Conservation (phyloP, 2,329 filamentous ascomycete genomes). For the Fusarium camptoceras region DNA sequence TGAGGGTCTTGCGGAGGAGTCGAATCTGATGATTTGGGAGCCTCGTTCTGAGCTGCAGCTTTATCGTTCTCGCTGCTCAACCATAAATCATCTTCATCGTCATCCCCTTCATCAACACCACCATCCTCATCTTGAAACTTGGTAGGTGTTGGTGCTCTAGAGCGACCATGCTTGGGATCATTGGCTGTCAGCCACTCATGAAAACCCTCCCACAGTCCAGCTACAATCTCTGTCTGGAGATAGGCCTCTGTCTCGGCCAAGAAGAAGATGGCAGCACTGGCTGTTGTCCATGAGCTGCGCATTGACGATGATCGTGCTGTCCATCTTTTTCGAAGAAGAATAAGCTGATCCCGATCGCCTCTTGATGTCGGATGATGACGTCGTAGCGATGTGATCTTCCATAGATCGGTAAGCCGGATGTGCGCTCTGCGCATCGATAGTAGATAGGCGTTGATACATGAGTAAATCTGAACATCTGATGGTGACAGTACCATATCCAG, state of each 20-base stretch:
- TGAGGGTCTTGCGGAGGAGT: slow-evolving; percentile 78
- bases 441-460: slow-evolving; percentile 87
- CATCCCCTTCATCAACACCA: slow-evolving; percentile 14
- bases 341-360: slow-evolving; percentile 70
- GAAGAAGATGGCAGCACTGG: slow-evolving; percentile 88
- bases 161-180: slow-evolving; percentile 45
- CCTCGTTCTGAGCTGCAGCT: slow-evolving; percentile 34
- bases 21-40: slow-evolving; percentile 34
- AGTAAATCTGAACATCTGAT: slow-evolving; percentile 82
- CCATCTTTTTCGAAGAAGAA: slow-evolving; percentile 71
- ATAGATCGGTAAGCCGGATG: slow-evolving; percentile 83
- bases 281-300: slow-evolving; percentile 89
- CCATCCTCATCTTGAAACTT: slow-evolving; percentile 21
- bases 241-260: slow-evolving; percentile 89
- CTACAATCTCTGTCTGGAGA: slow-evolving; percentile 89
- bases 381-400: slow-evolving; percentile 84
- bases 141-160: slow-evolving; percentile 44
- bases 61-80: slow-evolving; percentile 32
- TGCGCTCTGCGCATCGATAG: slow-evolving; percentile 87
- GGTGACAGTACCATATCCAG: slow-evolving; percentile 87
- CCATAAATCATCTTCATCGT: slow-evolving; percentile 49
- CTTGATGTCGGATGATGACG: slow-evolving; percentile 79
- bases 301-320: slow-evolving; percentile 73
- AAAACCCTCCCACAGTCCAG: slow-evolving; percentile 83
- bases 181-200: slow-evolving; percentile 75